Percentiles rank a stretch among this genome's conserved stretches.
These are phyloP conservation scores for Onygenales sp. DNA, from an alignment of 2,329 filamentous ascomycete genomes.

Conservation along the genomic window DNA sequence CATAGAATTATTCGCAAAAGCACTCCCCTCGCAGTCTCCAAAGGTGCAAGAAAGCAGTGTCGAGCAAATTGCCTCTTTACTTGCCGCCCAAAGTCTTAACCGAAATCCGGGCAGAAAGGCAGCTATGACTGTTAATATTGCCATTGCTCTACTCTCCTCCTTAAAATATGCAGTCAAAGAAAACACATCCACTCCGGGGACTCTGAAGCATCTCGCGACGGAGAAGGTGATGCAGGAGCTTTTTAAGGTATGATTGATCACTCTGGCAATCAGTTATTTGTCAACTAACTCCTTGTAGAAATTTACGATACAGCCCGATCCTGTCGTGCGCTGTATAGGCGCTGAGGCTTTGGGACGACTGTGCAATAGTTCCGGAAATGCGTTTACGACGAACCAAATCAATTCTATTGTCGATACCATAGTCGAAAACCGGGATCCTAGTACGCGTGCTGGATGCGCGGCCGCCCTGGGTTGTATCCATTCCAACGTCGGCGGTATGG, in stretches of 20 bases:
- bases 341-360: conserved; percentile 78
- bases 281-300: conserved; percentile 34
- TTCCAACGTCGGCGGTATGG: conserved; percentile 93
- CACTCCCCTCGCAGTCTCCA: conserved; percentile 75
- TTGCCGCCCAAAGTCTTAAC: conserved; percentile 69
- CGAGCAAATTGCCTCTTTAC: conserved; percentile 83
- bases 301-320: conserved; percentile 74
- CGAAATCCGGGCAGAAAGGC: conserved; percentile 81
- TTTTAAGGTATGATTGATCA: conserved; percentile 56
- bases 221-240: conserved; percentile 62
- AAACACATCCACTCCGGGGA: conserved; percentile 61
- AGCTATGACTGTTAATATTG: conserved; percentile 84
- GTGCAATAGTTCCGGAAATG: conserved; percentile 74
- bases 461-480: conserved; percentile 90
- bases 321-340: conserved; percentile 74
- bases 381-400: conserved; percentile 81
- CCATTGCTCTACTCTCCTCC: conserved; percentile 67
- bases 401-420: conserved; percentile 91
- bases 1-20: conserved; percentile 85
- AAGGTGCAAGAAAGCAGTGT: conserved; percentile 94
- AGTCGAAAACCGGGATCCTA: conserved; percentile 85
- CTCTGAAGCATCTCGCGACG: conserved; percentile 63
- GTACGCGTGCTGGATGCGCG: conserved; percentile 85
- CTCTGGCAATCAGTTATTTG: background rate
- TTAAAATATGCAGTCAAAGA: conserved; percentile 80